phyloP scores from a whole-genome alignment of 148 eudicot species.

The Vaccinium vitisidaea region DNA sequence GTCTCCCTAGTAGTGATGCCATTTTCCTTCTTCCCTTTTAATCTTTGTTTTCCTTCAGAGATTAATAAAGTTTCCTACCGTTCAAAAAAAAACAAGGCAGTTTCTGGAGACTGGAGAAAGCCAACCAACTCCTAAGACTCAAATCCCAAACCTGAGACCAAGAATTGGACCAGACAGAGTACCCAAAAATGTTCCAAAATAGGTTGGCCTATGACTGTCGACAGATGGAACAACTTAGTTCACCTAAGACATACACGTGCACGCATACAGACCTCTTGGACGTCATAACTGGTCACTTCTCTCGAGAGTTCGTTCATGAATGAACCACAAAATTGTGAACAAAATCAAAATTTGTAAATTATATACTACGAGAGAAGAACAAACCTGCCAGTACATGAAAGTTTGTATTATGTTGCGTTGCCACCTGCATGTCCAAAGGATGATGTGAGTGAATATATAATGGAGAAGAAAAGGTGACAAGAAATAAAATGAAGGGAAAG shows the following conservation, averaged over 20 bases:
- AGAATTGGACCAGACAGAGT: neutral
- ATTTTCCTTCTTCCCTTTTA: no score
- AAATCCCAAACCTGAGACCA: neutral
- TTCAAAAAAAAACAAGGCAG: neutral
- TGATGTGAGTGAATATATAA: neutral
- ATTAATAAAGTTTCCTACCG: no score
- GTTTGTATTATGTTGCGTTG: slow-evolving; percentile 89
- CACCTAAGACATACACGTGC: neutral
- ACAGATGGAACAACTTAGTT: neutral
- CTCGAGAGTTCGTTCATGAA: neutral
- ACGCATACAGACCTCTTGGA: neutral
- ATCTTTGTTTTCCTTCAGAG: no score
- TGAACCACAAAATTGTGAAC: neutral
- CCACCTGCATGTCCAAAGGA: slow-evolving; percentile 57
- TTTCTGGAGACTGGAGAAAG: neutral
- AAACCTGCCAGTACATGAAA: slow-evolving; percentile 98
- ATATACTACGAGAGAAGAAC: neutral
- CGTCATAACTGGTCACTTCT: neutral
- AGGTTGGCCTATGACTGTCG: neutral
- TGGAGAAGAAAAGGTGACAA: neutral
- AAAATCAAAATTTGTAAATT: neutral
- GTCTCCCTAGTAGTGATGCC: no score
- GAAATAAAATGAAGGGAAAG: neutral
- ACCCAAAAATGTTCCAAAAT: neutral
- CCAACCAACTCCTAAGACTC: neutral